Percentiles rank a stretch among this genome's conserved stretches.
Evolutionary conservation across 495 filamentous ascomycete species (phyloP).

Genomic region (Neurospora sp.): DNA sequence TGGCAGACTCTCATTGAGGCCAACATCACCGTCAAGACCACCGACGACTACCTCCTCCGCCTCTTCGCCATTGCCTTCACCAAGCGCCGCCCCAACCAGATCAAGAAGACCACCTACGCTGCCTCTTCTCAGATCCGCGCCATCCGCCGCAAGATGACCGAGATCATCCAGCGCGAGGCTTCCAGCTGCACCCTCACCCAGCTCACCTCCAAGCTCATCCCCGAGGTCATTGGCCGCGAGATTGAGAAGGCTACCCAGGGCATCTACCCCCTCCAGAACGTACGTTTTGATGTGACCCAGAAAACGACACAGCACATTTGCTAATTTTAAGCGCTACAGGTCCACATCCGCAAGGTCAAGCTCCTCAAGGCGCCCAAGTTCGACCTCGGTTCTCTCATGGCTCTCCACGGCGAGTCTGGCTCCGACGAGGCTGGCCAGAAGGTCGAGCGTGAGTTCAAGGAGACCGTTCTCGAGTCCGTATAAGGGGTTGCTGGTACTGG

Average conservation of each 20-base stretch:
- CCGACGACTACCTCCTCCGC: slow-evolving; percentile 96
- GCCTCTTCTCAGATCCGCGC: slow-evolving; percentile 88
- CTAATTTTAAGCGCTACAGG: slow-evolving; percentile 42
- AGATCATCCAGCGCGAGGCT: slow-evolving; percentile 96
- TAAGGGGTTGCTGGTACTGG: slow-evolving; percentile 47
- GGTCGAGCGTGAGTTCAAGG: slow-evolving; percentile 99
- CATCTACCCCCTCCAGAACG: slow-evolving; percentile 98
- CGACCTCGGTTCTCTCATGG: slow-evolving; percentile 90
- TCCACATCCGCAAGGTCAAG: slow-evolving; percentile 99
- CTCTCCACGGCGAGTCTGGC: slow-evolving; percentile 91
- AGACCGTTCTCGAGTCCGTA: slow-evolving; percentile 84
- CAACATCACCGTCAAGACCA: slow-evolving; percentile 98
- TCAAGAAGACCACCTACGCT: slow-evolving; percentile 99
- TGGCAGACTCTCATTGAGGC: slow-evolving; percentile 99
- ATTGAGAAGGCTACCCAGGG: slow-evolving; percentile 99
- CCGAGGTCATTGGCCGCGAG: slow-evolving; percentile 97
- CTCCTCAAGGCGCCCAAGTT: slow-evolving; percentile 97
- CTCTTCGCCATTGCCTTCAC: slow-evolving; percentile 99
- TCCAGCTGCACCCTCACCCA: slow-evolving; percentile 85
- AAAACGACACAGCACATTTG: neutral
- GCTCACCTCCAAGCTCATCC: slow-evolving; percentile 95
- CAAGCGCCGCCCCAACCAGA: slow-evolving; percentile 95
- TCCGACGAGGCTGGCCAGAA: slow-evolving; percentile 96
- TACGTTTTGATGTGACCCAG: slow-evolving; percentile 35
- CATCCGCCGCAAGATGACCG: slow-evolving; percentile 98